A percentile compares a stretch with the other conserved stretches of the same genome.
phyloP scores from a whole-genome alignment of 768 basidiomycete species.

The Collybiopsis luxurians region DNA sequence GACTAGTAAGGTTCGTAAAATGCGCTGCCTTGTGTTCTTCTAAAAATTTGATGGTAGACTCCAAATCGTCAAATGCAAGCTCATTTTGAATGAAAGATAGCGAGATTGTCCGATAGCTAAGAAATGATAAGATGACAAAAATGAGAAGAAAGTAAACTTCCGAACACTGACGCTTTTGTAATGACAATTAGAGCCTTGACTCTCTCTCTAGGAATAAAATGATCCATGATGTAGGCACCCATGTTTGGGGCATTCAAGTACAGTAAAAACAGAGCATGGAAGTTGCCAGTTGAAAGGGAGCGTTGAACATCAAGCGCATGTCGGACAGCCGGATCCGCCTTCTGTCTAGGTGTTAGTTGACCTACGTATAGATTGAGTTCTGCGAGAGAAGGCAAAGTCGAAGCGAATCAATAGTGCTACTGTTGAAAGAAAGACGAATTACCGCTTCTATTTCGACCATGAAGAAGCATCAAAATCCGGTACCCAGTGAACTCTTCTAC shows the following conservation, averaged over 20 bases:
- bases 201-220: constrained; percentile 92
- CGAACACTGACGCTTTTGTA: constrained; percentile 79
- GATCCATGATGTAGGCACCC: constrained; percentile 99
- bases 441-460: constrained; percentile 94
- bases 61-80: constrained; percentile 76
- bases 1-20: constrained; percentile 61
- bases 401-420: background rate
- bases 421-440: constrained; percentile 22
- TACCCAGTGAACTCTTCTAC: constrained; percentile 97
- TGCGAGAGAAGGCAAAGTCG: constrained; percentile 28
- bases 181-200: constrained; percentile 84
- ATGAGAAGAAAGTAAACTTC: background rate
- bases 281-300: constrained; percentile 89
- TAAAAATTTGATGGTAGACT: constrained; percentile 68
- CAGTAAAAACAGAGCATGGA: constrained; percentile 85
- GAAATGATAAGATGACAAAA: constrained; percentile 5
- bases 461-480: constrained; percentile 92
- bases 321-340: constrained; percentile 70
- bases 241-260: constrained; percentile 89
- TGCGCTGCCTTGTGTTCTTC: constrained; percentile 61
- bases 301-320: constrained; percentile 91
- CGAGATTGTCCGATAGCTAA: constrained; percentile 80
- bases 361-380: constrained; percentile 97
- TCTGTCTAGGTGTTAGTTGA: constrained; percentile 94
- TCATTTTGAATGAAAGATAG: constrained; percentile 75